Conservation (phyloP, 805 yeast genomes). For the Pichia phayaonensis region DNA sequence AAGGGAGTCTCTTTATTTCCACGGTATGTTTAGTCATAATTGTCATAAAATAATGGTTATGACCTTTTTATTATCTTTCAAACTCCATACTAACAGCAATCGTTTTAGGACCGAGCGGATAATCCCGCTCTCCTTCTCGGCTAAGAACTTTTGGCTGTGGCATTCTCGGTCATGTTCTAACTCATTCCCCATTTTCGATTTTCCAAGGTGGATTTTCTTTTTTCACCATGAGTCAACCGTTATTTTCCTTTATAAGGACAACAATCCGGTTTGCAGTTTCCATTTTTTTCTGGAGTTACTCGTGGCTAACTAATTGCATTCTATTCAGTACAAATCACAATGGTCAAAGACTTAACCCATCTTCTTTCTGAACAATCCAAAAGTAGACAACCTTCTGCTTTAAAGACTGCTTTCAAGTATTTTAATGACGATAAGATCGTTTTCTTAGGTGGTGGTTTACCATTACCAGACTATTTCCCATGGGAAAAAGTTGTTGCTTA, state of each 20-base stretch:
- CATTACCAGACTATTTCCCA: conserved; percentile 86
- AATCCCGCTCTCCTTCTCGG: not conserved
- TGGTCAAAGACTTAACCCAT: conserved; percentile 60
- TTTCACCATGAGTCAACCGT: not conserved
- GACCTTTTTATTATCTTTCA: not conserved
- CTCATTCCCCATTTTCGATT: not conserved
- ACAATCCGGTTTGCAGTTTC: not conserved
- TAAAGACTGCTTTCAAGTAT: conserved; percentile 80
- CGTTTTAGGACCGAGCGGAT: not conserved
- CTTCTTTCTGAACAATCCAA: conserved; percentile 71
- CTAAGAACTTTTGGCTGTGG: not conserved
- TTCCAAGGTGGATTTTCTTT: not conserved
- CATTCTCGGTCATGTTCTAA: not conserved
- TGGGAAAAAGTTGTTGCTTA: conserved; percentile 67
- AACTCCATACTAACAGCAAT: not conserved
- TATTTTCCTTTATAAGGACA: too few relatives aligned
- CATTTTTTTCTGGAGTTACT: not conserved
- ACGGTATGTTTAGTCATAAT: not conserved
- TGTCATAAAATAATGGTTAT: not conserved
- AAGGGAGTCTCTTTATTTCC: not conserved
- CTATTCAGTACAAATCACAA: not conserved
- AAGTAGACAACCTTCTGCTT: conserved; percentile 67
- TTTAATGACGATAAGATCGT: conserved; percentile 66
- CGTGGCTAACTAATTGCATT: not conserved
- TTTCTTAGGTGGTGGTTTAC: conserved; percentile 94